Evolutionary conservation across 2,329 filamentous ascomycete genomes (phyloP).

Genomic region (Diaporthe sp.): DNA sequence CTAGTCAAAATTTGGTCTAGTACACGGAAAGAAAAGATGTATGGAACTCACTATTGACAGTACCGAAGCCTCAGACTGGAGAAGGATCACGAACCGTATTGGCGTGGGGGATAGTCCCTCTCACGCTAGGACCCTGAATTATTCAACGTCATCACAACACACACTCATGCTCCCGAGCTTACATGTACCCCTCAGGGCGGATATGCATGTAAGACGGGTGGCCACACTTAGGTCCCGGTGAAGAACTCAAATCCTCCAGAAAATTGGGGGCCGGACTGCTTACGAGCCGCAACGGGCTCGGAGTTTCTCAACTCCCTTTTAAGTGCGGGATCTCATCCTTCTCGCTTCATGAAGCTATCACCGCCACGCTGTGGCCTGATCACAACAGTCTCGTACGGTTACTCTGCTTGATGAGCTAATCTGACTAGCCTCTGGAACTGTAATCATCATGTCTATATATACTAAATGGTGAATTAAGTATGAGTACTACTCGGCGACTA

Average conservation of each 20-base stretch:
- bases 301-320: neutral
- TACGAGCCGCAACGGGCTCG: neutral
- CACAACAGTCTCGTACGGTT: neutral
- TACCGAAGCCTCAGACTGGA: neutral
- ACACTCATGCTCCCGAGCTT: neutral
- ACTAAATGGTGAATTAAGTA: neutral
- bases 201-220: conserved; percentile 8
- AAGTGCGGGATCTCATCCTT: neutral
- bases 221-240: neutral
- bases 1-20: neutral
- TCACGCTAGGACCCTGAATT: neutral
- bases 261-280: neutral
- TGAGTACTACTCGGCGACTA: neutral
- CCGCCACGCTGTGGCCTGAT: neutral
- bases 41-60: neutral
- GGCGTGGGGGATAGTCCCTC: neutral
- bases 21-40: too few relatives aligned
- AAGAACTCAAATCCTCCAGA: neutral
- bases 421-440: neutral
- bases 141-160: neutral
- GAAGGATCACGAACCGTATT: neutral
- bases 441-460: conserved; percentile 8
- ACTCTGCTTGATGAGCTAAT: neutral
- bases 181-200: neutral
- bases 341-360: neutral